phyloP scores from a whole-genome alignment of 345 rosid genomes.

The Populus simonii region DNA sequence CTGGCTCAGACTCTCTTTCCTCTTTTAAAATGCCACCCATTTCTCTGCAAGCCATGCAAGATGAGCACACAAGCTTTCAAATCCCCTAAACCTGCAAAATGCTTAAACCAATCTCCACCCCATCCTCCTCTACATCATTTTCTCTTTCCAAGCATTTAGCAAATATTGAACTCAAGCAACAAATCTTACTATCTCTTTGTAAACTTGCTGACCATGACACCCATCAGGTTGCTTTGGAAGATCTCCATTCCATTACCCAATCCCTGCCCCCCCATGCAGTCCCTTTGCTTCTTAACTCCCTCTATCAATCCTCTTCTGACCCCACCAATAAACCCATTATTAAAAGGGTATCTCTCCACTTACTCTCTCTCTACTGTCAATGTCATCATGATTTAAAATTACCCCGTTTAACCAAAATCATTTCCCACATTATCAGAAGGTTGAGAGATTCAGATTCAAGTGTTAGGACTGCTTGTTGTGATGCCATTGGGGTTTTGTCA shows the following conservation, averaged over 20 bases:
- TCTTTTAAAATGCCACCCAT: background rate
- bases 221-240: slow-evolving; percentile 11
- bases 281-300: slow-evolving; percentile 18
- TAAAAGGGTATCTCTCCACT: slow-evolving; percentile 12
- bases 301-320: slow-evolving; percentile 16
- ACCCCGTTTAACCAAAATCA: slow-evolving; percentile 3
- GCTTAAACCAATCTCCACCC: background rate
- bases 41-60: slow-evolving; percentile 1
- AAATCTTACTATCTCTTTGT: slow-evolving; percentile 13
- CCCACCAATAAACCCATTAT: slow-evolving; percentile 13
- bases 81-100: slow-evolving; percentile 2
- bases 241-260: slow-evolving; percentile 8
- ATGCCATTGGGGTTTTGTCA: slow-evolving; percentile 15
- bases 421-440: slow-evolving; percentile 15
- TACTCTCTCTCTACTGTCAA: slow-evolving; percentile 16
- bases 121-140: slow-evolving; percentile 4
- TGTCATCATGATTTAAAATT: slow-evolving; percentile 9
- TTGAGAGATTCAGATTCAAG: slow-evolving; percentile 25
- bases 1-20: background rate
- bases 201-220: slow-evolving; percentile 28
- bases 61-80: background rate
- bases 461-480: slow-evolving; percentile 18
- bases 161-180: slow-evolving; percentile 19
- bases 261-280: slow-evolving; percentile 9
- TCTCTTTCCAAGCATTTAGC: slow-evolving; percentile 10